Evolutionary conservation across 2,329 filamentous ascomycete species (phyloP), one percentile per base, ranked within the genome.

Genomic region (Coleophoma eucalyptorum): DNA sequence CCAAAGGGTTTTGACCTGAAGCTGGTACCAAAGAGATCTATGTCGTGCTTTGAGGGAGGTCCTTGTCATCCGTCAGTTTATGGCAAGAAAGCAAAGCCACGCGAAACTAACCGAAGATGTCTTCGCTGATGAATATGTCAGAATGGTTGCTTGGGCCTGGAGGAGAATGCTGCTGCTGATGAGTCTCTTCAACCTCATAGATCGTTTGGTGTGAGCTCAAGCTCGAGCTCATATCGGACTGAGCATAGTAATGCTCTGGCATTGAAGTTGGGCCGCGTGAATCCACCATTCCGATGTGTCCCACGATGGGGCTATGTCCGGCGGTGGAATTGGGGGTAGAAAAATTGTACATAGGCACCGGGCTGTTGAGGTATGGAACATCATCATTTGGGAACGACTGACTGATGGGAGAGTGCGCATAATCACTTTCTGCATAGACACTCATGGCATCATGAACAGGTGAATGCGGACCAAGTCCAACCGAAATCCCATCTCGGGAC

Each of bases 141-240:
- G 43, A 19, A n/a, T 40, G 33, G n/a, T 11, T 16, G 18, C 26
- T 26, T 8, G 21, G 21, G 11, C 41, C 51, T 18, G 54, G 51
- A 21, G 65, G 62, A 42, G 63, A 65, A 6, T 53, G 48, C 46
- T 61, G 62, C 46, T 62, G 56, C 45, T 61, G 62, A 47, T 57
- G 63, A 35, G 50, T 50, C 35, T 72, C 61, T 12, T 56, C 46
- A 18, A 63, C 55, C 46, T 84, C 81, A 62, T 81, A 80, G 51
- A 72, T 72, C 55, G 83, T 81, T 57, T 77, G 72, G 58, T 84
- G 80, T 26, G 80, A 82, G 56, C 77, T 74, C 51, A 84, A 75
- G 63, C 79, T 83, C 37, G 81, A 83, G 62, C 78, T 75, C 49
- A 76, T 75, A 59, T 85, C 81, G 4, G 81, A 83, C 7, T 77